A percentile compares a stretch with the other conserved stretches of the same genome.
phyloP scores from a whole-genome alignment of 768 basidiomycete species.

The Serendipita sp. region DNA sequence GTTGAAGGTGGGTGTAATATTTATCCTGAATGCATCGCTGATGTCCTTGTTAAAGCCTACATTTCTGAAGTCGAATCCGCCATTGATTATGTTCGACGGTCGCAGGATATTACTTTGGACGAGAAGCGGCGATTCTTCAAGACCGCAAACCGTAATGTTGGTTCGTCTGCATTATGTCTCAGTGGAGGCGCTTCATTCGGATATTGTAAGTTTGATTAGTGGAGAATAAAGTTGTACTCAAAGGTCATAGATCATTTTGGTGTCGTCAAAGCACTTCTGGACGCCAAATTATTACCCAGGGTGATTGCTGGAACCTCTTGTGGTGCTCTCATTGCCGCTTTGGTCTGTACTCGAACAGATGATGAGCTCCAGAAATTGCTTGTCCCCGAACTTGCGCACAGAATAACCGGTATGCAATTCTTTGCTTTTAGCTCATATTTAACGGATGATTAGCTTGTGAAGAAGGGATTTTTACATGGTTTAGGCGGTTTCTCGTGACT shows the following conservation, averaged over 20 bases:
- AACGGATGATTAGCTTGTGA: conserved; percentile 7
- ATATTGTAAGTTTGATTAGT: conserved; percentile 45
- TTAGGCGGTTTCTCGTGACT: conserved; percentile 50
- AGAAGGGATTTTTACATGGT: conserved; percentile 15
- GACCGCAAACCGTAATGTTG: conserved; percentile 74
- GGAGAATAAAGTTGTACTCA: background rate
- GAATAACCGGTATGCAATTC: conserved; percentile 23
- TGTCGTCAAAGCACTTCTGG: conserved; percentile 81
- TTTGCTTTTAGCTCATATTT: conserved; percentile 4
- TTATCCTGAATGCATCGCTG: conserved; percentile 6
- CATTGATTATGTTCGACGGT: conserved; percentile 57
- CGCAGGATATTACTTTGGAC: conserved; percentile 55
- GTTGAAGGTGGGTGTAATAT: conserved; percentile 47
- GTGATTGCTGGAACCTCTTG: conserved; percentile 93
- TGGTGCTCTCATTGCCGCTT: conserved; percentile 61
- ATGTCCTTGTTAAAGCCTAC: conserved; percentile 36
- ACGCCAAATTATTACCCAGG: conserved; percentile 69
- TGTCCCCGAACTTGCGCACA: conserved; percentile 68
- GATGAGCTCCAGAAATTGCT: conserved; percentile 66
- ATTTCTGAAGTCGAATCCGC: conserved; percentile 61
- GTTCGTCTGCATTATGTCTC: conserved; percentile 80
- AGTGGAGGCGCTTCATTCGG: conserved; percentile 94
- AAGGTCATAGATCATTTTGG: conserved; percentile 58
- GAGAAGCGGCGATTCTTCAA: conserved; percentile 91
- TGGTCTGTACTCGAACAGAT: conserved; percentile 77